Base-by-base conservation (phyloP, 495 filamentous ascomycete species). In the Chaetomium tenue region DNA sequence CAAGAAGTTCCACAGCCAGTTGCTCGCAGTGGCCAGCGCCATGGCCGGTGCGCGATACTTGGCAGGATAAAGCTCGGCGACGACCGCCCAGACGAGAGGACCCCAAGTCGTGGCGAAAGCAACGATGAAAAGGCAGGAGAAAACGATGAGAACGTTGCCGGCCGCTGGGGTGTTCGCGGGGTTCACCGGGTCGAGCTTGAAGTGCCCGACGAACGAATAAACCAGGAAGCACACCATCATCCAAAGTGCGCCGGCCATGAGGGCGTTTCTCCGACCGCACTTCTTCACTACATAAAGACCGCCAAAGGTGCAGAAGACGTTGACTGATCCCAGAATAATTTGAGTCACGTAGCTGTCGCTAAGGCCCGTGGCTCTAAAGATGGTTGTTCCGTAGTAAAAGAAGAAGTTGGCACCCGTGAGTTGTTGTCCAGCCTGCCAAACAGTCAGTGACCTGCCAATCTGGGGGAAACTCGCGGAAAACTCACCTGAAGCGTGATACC, bases 1-100 rank as follows among this genome's bases (percentile, higher is more conserved):
- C 63, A 75, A 52, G 28, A 95, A 96, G 75, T 95, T 96, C 88
- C 88, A 94, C 61, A 87, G 84, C 92, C 92, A 96, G 79, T 95
- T 96, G 60, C 86, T 83, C 7, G 88, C 86, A 0, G 92, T 94
- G 18, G 89, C 88, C 20, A 92, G 71, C 40, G 87, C 89, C 82
- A 92, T 92, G 68, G 83, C 87, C 37, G 85, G 83, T 22, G 89
- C 89, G 50, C 91, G 86, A 75, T 92, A 91, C 54, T 86, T 82
- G 61, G 86, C 82, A 23, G 92, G 91, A 74, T 91, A 96, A 70
- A 94, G 84, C 77, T 96, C 91, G 58, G 87, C 87, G 53, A 88
- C 86, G 60, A 91, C 86, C 28, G 87, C 83, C 91, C 91, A 95
- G 48, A 93, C 83, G 30, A 93, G 88, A 13, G 91, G 92, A 56